A percentile compares a stretch with the other conserved stretches of the same genome.
Evolutionary conservation across 2,329 filamentous ascomycete genomes (phyloP).

Genomic region (Neonectria ditissima): DNA sequence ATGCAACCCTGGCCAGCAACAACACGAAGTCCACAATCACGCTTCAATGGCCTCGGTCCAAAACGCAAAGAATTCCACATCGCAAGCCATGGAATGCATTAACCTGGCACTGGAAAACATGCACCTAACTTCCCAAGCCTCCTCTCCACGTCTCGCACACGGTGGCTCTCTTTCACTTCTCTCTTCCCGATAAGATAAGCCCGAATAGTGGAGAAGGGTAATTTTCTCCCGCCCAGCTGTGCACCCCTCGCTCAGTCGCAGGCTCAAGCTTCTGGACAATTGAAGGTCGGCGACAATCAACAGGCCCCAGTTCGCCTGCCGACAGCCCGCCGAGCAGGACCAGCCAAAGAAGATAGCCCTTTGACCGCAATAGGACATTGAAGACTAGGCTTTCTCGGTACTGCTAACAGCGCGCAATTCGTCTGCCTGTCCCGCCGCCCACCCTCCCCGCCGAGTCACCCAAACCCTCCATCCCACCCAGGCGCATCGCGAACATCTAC

Average conservation of each 20-base stretch:
- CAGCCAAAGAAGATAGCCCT: neutral
- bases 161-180: no score
- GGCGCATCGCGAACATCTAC: neutral
- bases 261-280: neutral
- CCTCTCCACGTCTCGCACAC: no score
- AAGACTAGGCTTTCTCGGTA: no score
- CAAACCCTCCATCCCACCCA: neutral
- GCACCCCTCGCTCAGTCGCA: constrained; percentile 4
- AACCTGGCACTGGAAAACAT: no score
- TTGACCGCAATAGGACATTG: no score
- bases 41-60: neutral
- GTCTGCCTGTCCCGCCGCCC: neutral
- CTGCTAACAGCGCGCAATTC: neutral
- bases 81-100: no score
- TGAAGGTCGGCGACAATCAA: neutral
- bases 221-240: neutral
- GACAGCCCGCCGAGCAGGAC: neutral
- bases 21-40: neutral
- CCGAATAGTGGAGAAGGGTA: neutral
- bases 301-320: no score
- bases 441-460: neutral
- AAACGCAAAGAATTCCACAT: neutral
- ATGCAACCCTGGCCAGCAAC: neutral
- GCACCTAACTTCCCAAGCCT: no score
- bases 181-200: constrained; percentile 1